A percentile compares a stretch with the other conserved stretches of the same genome.
Evolutionary conservation across 176 grass and related monocot genomes (phyloP).

Genomic region (Zea mays): Zm-B73-REFERENCE-NAM-5.0 NC_050097.1:192225501-192226000

Average conservation of each 20-base stretch:
- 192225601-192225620: background rate
- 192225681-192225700: background rate
- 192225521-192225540: background rate
- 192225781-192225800: too few relatives aligned
- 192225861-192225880: background rate
- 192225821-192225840: too few relatives aligned
- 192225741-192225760: too few relatives aligned
- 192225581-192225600: conserved; percentile 13
- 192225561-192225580: conserved; percentile 30
- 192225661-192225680: background rate
- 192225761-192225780: too few relatives aligned
- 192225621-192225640: conserved; percentile 1
- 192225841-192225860: background rate
- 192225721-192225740: too few relatives aligned
- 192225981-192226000: conserved; percentile 2
- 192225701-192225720: too few relatives aligned
- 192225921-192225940: too few relatives aligned
- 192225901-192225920: too few relatives aligned
- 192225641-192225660: too few relatives aligned
- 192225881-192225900: background rate
- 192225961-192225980: background rate
- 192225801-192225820: background rate
- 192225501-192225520: background rate
- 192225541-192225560: conserved; percentile 14
- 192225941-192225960: too few relatives aligned